A percentile compares a stretch with the other conserved stretches of the same genome.
phyloP scores from a whole-genome alignment of 257 asterid genomes.

The Solanum sitiens region DNA sequence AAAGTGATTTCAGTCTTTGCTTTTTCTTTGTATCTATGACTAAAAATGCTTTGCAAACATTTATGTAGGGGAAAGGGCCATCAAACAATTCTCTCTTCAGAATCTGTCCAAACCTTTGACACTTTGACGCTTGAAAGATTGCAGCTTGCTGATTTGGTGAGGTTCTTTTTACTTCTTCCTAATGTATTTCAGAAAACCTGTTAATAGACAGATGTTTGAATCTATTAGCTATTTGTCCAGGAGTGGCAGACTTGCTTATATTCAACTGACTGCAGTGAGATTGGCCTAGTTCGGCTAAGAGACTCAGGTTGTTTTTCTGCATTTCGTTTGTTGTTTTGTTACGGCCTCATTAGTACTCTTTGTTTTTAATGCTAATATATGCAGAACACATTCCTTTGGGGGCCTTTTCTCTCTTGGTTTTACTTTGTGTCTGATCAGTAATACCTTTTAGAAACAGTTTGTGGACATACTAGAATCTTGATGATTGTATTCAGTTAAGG shows the following conservation, averaged over 20 bases:
- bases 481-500: not conserved
- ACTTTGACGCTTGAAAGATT: conserved; percentile 42
- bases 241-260: conserved; percentile 65
- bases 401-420: not conserved
- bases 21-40: conserved; percentile 3
- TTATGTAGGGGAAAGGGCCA: conserved; percentile 39
- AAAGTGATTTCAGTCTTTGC: not conserved
- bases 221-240: conserved; percentile 22
- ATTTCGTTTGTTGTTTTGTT: not conserved
- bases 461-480: not conserved
- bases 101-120: conserved; percentile 30
- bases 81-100: conserved; percentile 31
- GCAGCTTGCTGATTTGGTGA: conserved; percentile 77
- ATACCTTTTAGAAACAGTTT: not conserved
- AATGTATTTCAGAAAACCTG: not conserved
- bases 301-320: conserved; percentile 50
- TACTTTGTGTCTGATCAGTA: not conserved
- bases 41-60: conserved; percentile 4
- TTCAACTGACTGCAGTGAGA: conserved; percentile 83
- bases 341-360: not conserved
- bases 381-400: not conserved
- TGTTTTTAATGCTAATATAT: not conserved
- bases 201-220: conserved; percentile 1
- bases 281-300: conserved; percentile 58
- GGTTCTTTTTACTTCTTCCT: conserved; percentile 7